Percentiles rank a stretch among this genome's conserved stretches.
Conservation (phyloP, 1,139 yeast genomes). For the Blastobotrys ciferrii region DNA sequence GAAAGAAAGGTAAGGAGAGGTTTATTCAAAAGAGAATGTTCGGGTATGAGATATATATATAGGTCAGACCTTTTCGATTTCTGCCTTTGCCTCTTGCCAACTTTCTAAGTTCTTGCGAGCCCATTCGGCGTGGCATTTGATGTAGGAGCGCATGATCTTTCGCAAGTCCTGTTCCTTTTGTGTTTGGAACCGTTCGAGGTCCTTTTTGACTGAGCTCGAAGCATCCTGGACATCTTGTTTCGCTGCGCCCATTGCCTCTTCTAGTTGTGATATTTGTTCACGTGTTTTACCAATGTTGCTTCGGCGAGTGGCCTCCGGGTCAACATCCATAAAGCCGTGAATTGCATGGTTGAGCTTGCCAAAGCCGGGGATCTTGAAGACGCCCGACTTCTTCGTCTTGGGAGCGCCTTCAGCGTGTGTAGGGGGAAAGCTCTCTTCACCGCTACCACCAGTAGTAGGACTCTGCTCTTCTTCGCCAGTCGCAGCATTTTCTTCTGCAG, state of each 20-base stretch:
- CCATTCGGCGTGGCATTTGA: constrained; percentile 63
- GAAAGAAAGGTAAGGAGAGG: no score
- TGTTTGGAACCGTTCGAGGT: constrained; percentile 49
- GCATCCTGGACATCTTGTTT: constrained; percentile 55
- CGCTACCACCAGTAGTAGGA: background rate
- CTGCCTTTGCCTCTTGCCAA: constrained; percentile 63
- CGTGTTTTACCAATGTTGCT: constrained; percentile 53
- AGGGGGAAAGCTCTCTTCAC: constrained; percentile 28
- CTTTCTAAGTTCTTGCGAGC: constrained; percentile 66
- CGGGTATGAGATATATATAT: no score
- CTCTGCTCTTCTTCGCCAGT: constrained; percentile 5
- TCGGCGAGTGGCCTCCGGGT: constrained; percentile 64
- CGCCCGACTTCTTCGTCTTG: constrained; percentile 32
- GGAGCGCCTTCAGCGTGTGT: constrained; percentile 25
- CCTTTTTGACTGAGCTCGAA: constrained; percentile 48
- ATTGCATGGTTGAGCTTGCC: constrained; percentile 60
- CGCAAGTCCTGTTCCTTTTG: constrained; percentile 45
- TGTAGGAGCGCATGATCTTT: constrained; percentile 53
- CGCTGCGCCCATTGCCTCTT: constrained; percentile 59
- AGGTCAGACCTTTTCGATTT: constrained; percentile 27
- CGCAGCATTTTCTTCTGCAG: constrained; percentile 7
- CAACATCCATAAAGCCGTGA: constrained; percentile 66
- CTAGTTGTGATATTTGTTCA: constrained; percentile 52
- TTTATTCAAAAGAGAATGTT: no score
- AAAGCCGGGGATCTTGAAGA: constrained; percentile 47